Evolutionary conservation across 2,329 filamentous ascomycete species (phyloP).

Genomic region (Neonectria magnoliae): DNA sequence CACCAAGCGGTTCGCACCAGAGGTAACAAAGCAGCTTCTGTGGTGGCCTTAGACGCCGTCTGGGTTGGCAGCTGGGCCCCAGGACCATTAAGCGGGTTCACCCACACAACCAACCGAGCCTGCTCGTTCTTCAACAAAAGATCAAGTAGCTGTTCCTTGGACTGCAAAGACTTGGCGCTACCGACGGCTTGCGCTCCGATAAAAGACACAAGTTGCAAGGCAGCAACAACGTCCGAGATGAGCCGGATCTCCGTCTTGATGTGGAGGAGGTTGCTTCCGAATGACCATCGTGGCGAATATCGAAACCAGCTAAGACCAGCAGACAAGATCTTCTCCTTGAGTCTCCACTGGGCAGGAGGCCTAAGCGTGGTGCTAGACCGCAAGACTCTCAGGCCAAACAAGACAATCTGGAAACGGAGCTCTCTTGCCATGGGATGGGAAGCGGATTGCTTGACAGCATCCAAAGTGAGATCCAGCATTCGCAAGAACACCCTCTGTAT

Average conservation of each 20-base stretch:
- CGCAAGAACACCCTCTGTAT: conserved; percentile 84
- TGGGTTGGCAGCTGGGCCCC: conserved; percentile 51
- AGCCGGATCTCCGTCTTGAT: conserved; percentile 91
- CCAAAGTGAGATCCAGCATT: conserved; percentile 80
- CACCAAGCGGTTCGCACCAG: conserved; percentile 86
- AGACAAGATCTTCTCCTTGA: conserved; percentile 90
- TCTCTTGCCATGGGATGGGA: conserved; percentile 90
- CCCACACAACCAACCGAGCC: conserved; percentile 86
- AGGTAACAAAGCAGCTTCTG: conserved; percentile 62
- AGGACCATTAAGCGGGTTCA: conserved; percentile 77
- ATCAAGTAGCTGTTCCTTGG: conserved; percentile 85
- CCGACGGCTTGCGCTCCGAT: conserved; percentile 65
- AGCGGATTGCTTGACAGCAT: conserved; percentile 75
- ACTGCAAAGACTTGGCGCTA: conserved; percentile 72
- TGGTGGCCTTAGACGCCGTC: conserved; percentile 51
- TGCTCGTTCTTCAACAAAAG: conserved; percentile 87
- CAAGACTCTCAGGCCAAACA: conserved; percentile 84
- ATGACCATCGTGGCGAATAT: conserved; percentile 87
- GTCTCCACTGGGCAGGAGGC: conserved; percentile 75
- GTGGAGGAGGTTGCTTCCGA: conserved; percentile 92
- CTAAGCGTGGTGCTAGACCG: conserved; percentile 74
- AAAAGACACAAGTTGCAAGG: conserved; percentile 71
- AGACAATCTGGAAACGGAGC: conserved; percentile 86
- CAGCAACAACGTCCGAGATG: conserved; percentile 76
- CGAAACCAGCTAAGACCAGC: conserved; percentile 91